These are phyloP conservation scores for Ogataea pignaliae DNA, from an alignment of 805 yeast genomes.

Conservation along the genomic window DNA sequence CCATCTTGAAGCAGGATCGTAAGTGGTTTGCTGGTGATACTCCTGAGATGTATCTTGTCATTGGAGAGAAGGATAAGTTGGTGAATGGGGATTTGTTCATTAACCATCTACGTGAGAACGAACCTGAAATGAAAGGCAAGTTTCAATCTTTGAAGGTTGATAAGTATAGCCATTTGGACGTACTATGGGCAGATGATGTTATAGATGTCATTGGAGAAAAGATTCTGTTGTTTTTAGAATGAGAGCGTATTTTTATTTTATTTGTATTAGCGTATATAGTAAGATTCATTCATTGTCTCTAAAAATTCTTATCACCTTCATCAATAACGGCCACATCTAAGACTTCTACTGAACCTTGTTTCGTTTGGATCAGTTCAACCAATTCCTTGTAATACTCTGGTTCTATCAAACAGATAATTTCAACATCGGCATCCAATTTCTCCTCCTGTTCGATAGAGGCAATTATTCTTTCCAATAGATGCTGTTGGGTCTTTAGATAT, in stretches of 20 bases:
- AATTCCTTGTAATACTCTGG: slow-evolving; percentile 78
- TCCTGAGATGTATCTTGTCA: slow-evolving; percentile 61
- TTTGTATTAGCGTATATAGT: slow-evolving; percentile 1
- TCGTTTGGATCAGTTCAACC: slow-evolving; percentile 54
- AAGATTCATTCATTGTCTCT: background rate
- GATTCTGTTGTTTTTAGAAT: slow-evolving; percentile 31
- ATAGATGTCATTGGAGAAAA: slow-evolving; percentile 58
- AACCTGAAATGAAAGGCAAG: slow-evolving; percentile 38
- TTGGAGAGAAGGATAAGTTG: slow-evolving; percentile 69
- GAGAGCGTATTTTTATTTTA: no score
- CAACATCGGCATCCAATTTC: slow-evolving; percentile 12
- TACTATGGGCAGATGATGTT: slow-evolving; percentile 85
- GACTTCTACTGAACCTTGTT: slow-evolving; percentile 72
- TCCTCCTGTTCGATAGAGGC: slow-evolving; percentile 30
- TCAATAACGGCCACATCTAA: slow-evolving; percentile 85
- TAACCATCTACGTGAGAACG: slow-evolving; percentile 59
- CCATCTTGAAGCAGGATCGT: slow-evolving; percentile 48
- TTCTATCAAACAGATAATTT: slow-evolving; percentile 64
- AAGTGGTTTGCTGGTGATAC: slow-evolving; percentile 51
- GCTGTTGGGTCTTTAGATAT: slow-evolving; percentile 35
- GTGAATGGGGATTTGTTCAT: slow-evolving; percentile 72
- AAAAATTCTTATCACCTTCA: slow-evolving; percentile 37
- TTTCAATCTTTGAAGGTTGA: slow-evolving; percentile 43
- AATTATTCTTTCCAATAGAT: slow-evolving; percentile 28
- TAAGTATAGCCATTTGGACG: slow-evolving; percentile 82